Conservation (phyloP, 2,329 filamentous ascomycete genomes). For the Ceratocystis alfenasii region DNA sequence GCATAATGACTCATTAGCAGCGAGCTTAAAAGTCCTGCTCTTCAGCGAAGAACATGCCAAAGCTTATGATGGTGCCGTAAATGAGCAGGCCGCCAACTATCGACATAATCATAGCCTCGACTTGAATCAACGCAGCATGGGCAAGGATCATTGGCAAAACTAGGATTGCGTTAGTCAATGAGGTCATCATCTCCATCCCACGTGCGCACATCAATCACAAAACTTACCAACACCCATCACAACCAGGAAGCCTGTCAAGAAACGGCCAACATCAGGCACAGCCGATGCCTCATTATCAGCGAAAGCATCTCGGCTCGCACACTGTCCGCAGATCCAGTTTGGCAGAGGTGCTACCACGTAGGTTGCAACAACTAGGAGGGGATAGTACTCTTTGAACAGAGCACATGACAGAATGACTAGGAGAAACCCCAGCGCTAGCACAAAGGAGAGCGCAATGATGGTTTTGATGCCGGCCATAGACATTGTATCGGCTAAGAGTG, state of each 20-base stretch:
- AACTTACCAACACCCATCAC: constrained; percentile 90
- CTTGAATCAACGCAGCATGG: constrained; percentile 69
- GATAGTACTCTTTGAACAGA: constrained; percentile 87
- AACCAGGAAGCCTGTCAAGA: constrained; percentile 89
- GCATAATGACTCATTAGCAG: neutral
- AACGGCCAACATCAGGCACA: constrained; percentile 84
- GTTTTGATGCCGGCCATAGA: constrained; percentile 88
- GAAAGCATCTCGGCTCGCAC: constrained; percentile 88
- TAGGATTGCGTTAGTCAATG: constrained; percentile 29
- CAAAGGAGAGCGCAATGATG: constrained; percentile 97
- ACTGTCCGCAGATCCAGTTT: constrained; percentile 89
- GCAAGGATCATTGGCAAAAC: constrained; percentile 80
- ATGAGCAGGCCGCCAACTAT: constrained; percentile 86
- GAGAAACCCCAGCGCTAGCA: constrained; percentile 96
- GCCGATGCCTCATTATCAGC: constrained; percentile 73
- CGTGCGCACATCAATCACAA: neutral
- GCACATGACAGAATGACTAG: constrained; percentile 97
- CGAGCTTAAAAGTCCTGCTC: constrained; percentile 74
- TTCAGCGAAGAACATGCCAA: constrained; percentile 96
- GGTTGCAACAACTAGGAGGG: constrained; percentile 87
- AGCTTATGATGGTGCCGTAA: constrained; percentile 96
- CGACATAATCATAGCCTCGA: constrained; percentile 88
- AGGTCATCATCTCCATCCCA: neutral
- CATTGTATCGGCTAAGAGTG: constrained; percentile 28
- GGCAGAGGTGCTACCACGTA: constrained; percentile 88